These are phyloP conservation scores for Eucalyptus grandis DNA, from an alignment of 345 rosid genomes.

Conservation along the genomic window DNA sequence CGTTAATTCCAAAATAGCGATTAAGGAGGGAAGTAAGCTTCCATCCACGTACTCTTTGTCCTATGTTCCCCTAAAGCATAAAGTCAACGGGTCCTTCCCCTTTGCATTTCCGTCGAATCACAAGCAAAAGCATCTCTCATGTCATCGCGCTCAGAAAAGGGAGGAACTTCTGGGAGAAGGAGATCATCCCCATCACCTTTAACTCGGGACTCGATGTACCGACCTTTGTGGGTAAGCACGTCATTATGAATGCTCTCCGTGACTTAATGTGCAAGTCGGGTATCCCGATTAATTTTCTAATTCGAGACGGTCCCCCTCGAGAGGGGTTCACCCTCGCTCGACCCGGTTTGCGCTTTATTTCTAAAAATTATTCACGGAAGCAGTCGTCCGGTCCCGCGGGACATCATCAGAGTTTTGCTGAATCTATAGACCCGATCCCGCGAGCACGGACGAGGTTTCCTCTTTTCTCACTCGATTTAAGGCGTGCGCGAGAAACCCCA, in stretches of 20 bases:
- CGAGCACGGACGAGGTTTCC: not conserved
- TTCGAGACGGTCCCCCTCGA: not conserved
- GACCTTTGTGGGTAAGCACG: not conserved
- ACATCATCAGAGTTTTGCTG: not conserved
- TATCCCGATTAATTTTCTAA: not conserved
- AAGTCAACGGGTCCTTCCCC: not conserved
- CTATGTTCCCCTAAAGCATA: not conserved
- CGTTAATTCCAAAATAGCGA: not conserved
- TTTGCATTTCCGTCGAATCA: not conserved
- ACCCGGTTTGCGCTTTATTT: fast-evolving
- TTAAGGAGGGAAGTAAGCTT: not conserved
- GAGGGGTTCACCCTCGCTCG: not conserved
- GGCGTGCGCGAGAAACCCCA: not conserved
- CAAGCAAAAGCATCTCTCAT: not conserved
- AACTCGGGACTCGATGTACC: not conserved
- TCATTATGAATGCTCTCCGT: not conserved
- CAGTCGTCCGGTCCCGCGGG: not conserved
- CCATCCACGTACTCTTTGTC: not conserved
- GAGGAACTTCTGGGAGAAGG: not conserved
- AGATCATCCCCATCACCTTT: not conserved
- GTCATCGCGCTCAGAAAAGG: not conserved
- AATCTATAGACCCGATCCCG: not conserved
- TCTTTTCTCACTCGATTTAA: not conserved
- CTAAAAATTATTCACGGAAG: not conserved
- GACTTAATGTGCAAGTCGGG: not conserved